Conservation (phyloP, 1,139 yeast genomes). For the Arxiozyma heterogenica region DNA sequence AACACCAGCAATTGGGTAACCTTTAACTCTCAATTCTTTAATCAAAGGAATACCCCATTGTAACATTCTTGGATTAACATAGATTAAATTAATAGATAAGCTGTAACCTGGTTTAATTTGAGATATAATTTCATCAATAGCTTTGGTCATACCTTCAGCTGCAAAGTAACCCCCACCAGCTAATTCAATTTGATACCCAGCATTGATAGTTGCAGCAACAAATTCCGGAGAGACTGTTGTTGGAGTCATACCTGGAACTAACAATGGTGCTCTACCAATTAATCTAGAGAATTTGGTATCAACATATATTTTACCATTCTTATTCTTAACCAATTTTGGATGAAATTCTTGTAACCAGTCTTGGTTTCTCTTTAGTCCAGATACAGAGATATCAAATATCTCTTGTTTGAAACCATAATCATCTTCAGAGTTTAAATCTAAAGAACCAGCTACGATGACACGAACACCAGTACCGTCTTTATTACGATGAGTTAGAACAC, state of each 20-base stretch:
- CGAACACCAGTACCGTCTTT: slow-evolving; percentile 98
- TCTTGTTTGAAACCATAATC: slow-evolving; percentile 96
- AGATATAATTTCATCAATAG: slow-evolving; percentile 61
- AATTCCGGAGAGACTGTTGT: slow-evolving; percentile 91
- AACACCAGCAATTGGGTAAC: slow-evolving; percentile 92
- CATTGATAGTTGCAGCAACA: slow-evolving; percentile 84
- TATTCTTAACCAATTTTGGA: slow-evolving; percentile 74
- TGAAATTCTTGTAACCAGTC: slow-evolving; percentile 87
- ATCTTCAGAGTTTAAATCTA: slow-evolving; percentile 56
- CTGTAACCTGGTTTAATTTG: slow-evolving; percentile 77
- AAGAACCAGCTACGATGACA: slow-evolving; percentile 83
- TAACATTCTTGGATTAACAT: slow-evolving; percentile 93
- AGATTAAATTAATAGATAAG: slow-evolving; percentile 81
- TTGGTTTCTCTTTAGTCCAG: slow-evolving; percentile 68
- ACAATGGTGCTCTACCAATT: slow-evolving; percentile 88
- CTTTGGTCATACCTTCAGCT: slow-evolving; percentile 60
- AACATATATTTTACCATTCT: slow-evolving; percentile 65
- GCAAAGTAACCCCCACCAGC: slow-evolving; percentile 98
- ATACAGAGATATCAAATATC: slow-evolving; percentile 61
- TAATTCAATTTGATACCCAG: slow-evolving; percentile 94
- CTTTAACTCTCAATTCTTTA: slow-evolving; percentile 76
- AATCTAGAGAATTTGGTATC: slow-evolving; percentile 91
- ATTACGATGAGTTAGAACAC: slow-evolving; percentile 91
- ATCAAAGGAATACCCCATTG: slow-evolving; percentile 98
- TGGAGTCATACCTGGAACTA: slow-evolving; percentile 99